Base-by-base conservation (phyloP, 441 rosid species). In the Populus trichocarpa region DNA sequence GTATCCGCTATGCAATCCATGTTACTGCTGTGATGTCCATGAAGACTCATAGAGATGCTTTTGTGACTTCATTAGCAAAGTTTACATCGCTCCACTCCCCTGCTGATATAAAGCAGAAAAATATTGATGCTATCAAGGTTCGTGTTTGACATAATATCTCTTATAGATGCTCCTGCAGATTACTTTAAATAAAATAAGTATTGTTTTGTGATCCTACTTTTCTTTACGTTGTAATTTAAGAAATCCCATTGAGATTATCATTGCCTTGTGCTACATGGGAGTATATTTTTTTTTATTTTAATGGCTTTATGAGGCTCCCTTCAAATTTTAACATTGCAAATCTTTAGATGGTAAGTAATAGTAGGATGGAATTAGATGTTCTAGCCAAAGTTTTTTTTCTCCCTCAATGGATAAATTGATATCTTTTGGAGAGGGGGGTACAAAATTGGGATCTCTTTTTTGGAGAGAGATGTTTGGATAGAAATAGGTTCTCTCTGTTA, bases 21-120 rank as follows among this genome's bases (percentile, higher is more conserved):
- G 98, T 94, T 35, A 95, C 99, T 78, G 90, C 99, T 83, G 95
- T 91, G 78, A 93, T 93, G 99, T 91, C 97, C 69, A 95, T 97
- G 98, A 95, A 95, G 91, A 97, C 99, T 66, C 99, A 93, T 80
- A 92, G 99, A 88, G 99, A 95, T 87, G 99, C 97, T 77, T 97
- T 97, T 86, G 97, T 97, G 84, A 95, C 99, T 77, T 97, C 99
- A 73, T 87, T 97, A 76, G 99, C 99, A 61, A 97, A 95, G 86
- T 97, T 95, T 83, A 97, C 99, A 69, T 95, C 97, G 59, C 95
- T 97, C 75, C 99, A 97, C 84, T 92, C 99, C 73, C 99, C 99
- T 70, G 96, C 97, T 74, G 98, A 95, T 86, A 95, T 97, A 84
- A 95, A 92, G 85, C 97, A 87, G 89, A 97, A 88, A 88, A 92